A percentile compares a stretch with the other conserved stretches of the same genome.
Evolutionary conservation across 1,284 basidiomycete species (phyloP).

Genomic region (Agaricales sp.): DNA sequence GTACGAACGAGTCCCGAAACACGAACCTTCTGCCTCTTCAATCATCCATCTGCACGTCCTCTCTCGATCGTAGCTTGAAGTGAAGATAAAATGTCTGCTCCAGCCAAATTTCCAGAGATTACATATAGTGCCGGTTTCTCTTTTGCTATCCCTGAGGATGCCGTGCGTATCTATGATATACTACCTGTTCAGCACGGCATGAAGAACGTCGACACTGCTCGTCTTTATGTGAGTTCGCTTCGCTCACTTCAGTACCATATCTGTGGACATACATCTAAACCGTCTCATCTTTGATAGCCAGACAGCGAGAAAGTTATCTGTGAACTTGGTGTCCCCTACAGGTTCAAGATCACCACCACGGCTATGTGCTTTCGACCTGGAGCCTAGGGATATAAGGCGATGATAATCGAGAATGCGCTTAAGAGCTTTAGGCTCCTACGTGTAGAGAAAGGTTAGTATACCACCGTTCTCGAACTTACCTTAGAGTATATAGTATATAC

Average conservation of each 20-base stretch:
- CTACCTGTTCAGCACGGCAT: background rate
- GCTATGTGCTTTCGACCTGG: background rate
- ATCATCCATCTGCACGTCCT: background rate
- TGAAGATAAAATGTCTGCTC: background rate
- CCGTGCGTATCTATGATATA: background rate
- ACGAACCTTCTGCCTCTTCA: no score
- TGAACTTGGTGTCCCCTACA: background rate
- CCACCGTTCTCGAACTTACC: background rate
- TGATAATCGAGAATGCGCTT: background rate
- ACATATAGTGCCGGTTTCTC: no score
- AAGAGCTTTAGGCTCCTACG: background rate
- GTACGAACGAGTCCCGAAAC: no score
- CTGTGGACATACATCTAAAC: background rate
- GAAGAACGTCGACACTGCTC: background rate
- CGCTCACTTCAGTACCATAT: background rate
- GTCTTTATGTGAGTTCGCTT: background rate
- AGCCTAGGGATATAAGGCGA: background rate
- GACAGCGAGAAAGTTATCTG: background rate
- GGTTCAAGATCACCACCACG: background rate
- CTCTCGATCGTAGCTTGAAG: background rate
- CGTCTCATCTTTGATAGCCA: background rate
- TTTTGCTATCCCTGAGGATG: background rate
- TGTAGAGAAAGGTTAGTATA: background rate
- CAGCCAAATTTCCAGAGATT: background rate
- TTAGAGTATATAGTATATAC: background rate